These are phyloP conservation scores for Camelina neglecta DNA, from an alignment of 345 rosid species.

Conservation along the genomic window DNA sequence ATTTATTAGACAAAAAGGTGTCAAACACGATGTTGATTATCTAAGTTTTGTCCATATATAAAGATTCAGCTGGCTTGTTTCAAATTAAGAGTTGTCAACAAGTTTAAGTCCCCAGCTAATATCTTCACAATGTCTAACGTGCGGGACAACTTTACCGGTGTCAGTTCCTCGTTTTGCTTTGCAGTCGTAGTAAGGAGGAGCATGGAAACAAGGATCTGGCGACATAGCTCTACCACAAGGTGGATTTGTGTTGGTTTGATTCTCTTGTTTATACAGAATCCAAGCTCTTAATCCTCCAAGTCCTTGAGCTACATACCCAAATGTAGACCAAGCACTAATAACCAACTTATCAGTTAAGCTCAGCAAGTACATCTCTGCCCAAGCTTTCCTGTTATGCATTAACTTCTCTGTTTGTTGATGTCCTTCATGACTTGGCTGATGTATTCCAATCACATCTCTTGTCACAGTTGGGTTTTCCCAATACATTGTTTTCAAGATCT, in stretches of 20 bases:
- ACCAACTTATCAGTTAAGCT: conserved; percentile 61
- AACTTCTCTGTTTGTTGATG: conserved; percentile 62
- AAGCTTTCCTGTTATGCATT: conserved; percentile 70
- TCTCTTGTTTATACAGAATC: conserved; percentile 69
- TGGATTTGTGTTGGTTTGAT: conserved; percentile 49
- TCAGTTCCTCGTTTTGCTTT: conserved; percentile 63
- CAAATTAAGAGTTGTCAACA: conserved; percentile 49
- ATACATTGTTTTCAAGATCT: conserved; percentile 56
- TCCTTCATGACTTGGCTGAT: conserved; percentile 80
- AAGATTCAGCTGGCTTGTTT: neutral
- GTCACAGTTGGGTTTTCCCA: conserved; percentile 68
- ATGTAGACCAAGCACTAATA: conserved; percentile 79
- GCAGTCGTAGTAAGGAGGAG: conserved; percentile 78
- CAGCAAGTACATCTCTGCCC: conserved; percentile 77
- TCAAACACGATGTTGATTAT: neutral
- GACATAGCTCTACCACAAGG: conserved; percentile 68
- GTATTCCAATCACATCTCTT: conserved; percentile 57
- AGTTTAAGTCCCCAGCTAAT: conserved; percentile 78
- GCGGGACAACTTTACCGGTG: conserved; percentile 57
- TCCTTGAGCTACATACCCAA: conserved; percentile 81
- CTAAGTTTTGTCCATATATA: neutral
- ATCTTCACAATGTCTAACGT: conserved; percentile 77
- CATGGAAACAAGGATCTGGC: conserved; percentile 83
- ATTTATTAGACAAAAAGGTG: neutral
- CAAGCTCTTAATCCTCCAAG: conserved; percentile 73